Evolutionary conservation across 1,284 basidiomycete genomes (phyloP), one percentile per base, ranked within the genome.

Genomic region (Pseudozyma sp.): DNA sequence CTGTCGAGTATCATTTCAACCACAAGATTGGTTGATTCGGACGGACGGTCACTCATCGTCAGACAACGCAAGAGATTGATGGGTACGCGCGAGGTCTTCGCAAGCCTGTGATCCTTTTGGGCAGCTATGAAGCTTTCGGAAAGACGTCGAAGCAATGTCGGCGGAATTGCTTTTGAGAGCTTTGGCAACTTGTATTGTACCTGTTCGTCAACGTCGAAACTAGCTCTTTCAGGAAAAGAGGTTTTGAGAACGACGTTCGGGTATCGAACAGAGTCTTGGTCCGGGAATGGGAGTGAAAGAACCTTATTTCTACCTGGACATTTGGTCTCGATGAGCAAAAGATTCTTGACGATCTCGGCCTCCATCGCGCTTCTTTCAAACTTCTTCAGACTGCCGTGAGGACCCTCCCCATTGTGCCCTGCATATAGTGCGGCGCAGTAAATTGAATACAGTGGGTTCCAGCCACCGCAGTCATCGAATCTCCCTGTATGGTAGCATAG

Each of bases 1-100:
- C 40, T 34, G 12, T 54, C 52, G 10, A 54, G 52, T 5, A 54
- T 34, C 36, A 31, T 16, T n/a, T 31, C 19, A 11, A 54, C 40
- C 31, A 44, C 42, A 6, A 44, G 34, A 3, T 18, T 11, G 16
- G 44, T 11, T 16, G 52, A 39, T 19, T 43, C 52, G 18, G 36
- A 4, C 6, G 52, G 52, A n/a, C 40, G 42, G 34, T 54, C 52
- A 38, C 52, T 35, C 16, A 19, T 42, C n/a, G n/a, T 18, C 40
- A 54, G 21, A n/a, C 40, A 34, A 16, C 31, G 40, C 40, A 54
- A 9, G 14, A 54, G 39, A 13, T 54, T 8, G 21, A 42, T 18
- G n/a, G 52, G 21, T 19, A 54, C 19, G 11, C 21, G 42, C n/a
- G 38, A 40, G 16, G 19, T 31, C 31, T 44, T 44, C 25, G 52